Base-by-base conservation (phyloP, 202 grass and related monocot species). In the Cymbopogon flexuosus region DNA sequence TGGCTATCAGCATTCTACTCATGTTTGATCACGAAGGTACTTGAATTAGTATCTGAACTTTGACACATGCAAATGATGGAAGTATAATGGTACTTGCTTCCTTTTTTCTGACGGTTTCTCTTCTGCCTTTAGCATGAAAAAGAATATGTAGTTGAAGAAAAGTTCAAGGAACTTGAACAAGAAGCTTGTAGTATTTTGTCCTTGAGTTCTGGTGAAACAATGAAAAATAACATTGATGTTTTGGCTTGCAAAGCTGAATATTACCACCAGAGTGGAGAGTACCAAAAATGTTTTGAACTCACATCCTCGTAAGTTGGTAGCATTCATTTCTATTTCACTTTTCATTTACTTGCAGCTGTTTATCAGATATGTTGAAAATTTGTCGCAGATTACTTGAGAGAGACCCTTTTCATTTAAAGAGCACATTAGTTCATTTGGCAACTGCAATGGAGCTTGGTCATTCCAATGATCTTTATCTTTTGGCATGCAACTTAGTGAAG, bases 401-500 rank as follows among this genome's bases (percentile, higher is more conserved):
- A 76, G 96, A 98, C 23, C 92, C 96, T 83, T 98, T 95, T 39
- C 96, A 98, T 93, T 87, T 91, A 31, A 98, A 98, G 82, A 90
- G 96, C 84, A 94, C 76, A 8, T 80, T 93, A 86, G 85, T 94
- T 89, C 89, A 98, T 93, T 86, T 95, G 84, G 96, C 87, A 75
- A 79, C 92, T 91, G 83, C 92, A 77, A 81, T 95, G 82, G 96
- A 98, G 80, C 96, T 98, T 88, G 88, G 88, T 61, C 90, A 87
- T 84, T 94, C 95, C 65, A 98, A 98, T 64, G 96, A 98, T 79
- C 89, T 98, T 82, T 98, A 98, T 90, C 80, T 98, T 84, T 73
- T 98, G 84, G 80, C 96, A 27, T 90, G 85, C 84, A 98, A 92
- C 85, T 84, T 98, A 65, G 96, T 98, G 45, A 93, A 93, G 70